Conservation (phyloP, 306 rosid genomes). For the Vigna hirtella region DNA sequence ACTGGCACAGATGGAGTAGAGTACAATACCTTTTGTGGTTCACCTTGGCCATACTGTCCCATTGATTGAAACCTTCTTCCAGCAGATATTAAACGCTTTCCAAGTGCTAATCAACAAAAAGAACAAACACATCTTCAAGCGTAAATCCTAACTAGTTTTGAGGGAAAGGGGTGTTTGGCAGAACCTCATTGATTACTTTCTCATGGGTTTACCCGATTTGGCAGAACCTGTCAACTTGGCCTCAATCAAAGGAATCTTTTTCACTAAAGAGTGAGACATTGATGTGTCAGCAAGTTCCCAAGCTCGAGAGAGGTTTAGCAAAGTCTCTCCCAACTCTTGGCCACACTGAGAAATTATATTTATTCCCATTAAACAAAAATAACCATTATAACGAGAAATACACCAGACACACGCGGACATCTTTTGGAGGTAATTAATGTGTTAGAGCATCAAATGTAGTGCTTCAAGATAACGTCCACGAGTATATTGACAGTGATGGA, state of each 20-base stretch:
- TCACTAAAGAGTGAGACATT: slow-evolving; percentile 65
- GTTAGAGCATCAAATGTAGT: slow-evolving; percentile 8
- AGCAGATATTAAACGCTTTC: slow-evolving; percentile 82
- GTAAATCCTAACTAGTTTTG: not conserved
- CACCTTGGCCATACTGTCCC: slow-evolving; percentile 96
- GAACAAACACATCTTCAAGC: slow-evolving; percentile 44
- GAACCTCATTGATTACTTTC: slow-evolving; percentile 33
- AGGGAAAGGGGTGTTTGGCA: not conserved
- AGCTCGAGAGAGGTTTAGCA: slow-evolving; percentile 85
- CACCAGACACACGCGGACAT: not conserved
- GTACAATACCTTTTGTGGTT: slow-evolving; percentile 75
- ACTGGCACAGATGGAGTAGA: slow-evolving; percentile 29
- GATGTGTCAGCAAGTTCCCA: slow-evolving; percentile 92
- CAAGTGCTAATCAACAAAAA: slow-evolving; percentile 68
- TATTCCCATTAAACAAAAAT: slow-evolving; percentile 26
- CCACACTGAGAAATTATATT: slow-evolving; percentile 69
- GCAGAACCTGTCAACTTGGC: slow-evolving; percentile 62
- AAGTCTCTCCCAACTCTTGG: slow-evolving; percentile 77
- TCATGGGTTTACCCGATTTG: slow-evolving; percentile 71
- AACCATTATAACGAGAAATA: slow-evolving; percentile 26
- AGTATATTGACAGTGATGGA: slow-evolving; percentile 16
- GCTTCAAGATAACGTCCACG: slow-evolving; percentile 14
- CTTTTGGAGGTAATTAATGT: slow-evolving; percentile 19
- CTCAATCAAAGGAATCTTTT: slow-evolving; percentile 71
- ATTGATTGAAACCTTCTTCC: slow-evolving; percentile 93